A percentile compares a stretch with the other conserved stretches of the same genome.
Conservation (phyloP, 306 rosid species). For the Medicago arabica region DNA sequence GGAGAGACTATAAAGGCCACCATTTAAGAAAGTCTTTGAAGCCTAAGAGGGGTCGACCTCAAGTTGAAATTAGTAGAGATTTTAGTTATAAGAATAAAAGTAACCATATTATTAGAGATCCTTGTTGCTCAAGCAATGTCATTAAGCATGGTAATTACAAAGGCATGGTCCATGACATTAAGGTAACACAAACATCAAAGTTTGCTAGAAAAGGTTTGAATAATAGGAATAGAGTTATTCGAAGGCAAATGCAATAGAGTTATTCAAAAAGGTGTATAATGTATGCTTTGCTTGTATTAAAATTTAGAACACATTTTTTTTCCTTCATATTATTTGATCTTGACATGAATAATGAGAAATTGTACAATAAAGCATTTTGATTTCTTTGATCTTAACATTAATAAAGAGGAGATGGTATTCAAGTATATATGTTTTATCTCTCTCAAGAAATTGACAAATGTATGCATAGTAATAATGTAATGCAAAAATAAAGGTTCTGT, state of each 20-base stretch:
- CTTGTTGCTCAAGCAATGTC: neutral
- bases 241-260: constrained; percentile 23
- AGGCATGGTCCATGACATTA: constrained; percentile 44
- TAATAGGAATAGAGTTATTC: constrained; percentile 38
- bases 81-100: constrained; percentile 40
- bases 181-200: constrained; percentile 54
- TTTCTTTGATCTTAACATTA: constrained; percentile 17
- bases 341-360: neutral
- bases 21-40: constrained; percentile 55
- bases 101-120: constrained; percentile 32
- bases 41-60: constrained; percentile 54
- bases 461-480: neutral
- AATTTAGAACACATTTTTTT: neutral
- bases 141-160: constrained; percentile 34
- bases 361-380: too few relatives aligned
- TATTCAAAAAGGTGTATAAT: constrained; percentile 7
- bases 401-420: neutral
- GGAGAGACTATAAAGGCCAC: constrained; percentile 52
- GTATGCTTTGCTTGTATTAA: neutral
- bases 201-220: constrained; percentile 52
- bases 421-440: neutral
- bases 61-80: constrained; percentile 52
- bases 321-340: constrained; percentile 28
- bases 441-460: constrained; percentile 27
- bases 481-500: constrained; percentile 25